phyloP scores from a whole-genome alignment of 2,329 filamentous ascomycete genomes.

The Pyrenochaeta sp. region DNA sequence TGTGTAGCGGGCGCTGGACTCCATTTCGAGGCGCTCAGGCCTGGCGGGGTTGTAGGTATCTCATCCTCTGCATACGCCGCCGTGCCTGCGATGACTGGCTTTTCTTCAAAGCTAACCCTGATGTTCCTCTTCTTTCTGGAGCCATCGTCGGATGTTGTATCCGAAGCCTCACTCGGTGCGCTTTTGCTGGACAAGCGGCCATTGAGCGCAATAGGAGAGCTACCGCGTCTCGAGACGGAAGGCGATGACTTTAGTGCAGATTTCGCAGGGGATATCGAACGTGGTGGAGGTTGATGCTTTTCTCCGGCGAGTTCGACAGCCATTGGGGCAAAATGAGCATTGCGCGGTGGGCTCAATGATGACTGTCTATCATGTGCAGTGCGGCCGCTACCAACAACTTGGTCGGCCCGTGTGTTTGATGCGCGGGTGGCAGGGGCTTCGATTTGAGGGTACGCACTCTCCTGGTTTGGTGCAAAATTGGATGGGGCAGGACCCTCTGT shows the following conservation, averaged over 20 bases:
- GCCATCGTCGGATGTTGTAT: constrained; percentile 59
- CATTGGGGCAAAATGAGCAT: constrained; percentile 71
- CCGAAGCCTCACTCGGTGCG: constrained; percentile 64
- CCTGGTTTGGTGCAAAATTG: constrained; percentile 32
- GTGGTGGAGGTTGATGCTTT: constrained; percentile 73
- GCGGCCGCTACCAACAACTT: constrained; percentile 29
- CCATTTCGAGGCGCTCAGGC: constrained; percentile 54
- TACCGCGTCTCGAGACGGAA: constrained; percentile 57
- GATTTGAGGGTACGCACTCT: constrained; percentile 37
- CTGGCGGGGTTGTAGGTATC: constrained; percentile 25
- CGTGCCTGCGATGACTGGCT: constrained; percentile 65
- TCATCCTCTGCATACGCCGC: constrained; percentile 35
- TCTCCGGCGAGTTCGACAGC: constrained; percentile 62
- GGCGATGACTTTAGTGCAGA: constrained; percentile 75
- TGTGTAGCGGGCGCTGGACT: constrained; percentile 49
- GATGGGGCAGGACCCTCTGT: constrained; percentile 25
- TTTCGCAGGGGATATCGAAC: constrained; percentile 79
- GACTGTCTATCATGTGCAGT: constrained; percentile 43
- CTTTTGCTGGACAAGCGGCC: constrained; percentile 57
- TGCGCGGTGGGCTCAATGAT: constrained; percentile 69
- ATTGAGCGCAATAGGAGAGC: constrained; percentile 59
- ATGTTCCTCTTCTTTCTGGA: constrained; percentile 64
- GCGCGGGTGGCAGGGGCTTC: constrained; percentile 13
- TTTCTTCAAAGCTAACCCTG: constrained; percentile 82
- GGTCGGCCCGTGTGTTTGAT: constrained; percentile 12